Percentiles rank a stretch among this genome's conserved stretches.
phyloP scores from a whole-genome alignment of 2,329 filamentous ascomycete genomes.

The Pyricularia grisea region DNA sequence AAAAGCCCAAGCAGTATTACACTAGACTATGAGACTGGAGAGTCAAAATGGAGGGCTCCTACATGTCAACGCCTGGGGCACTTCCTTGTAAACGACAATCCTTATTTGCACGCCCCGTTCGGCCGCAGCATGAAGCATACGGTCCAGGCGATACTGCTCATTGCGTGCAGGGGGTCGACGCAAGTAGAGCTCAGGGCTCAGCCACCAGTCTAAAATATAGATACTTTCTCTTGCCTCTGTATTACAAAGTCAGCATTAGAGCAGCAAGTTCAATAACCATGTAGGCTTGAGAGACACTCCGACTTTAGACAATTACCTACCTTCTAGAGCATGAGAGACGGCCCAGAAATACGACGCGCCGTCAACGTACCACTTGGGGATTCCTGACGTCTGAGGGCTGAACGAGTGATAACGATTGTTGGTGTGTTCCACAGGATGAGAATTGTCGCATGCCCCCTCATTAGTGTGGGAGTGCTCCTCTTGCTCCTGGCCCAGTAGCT shows the following conservation, averaged over 20 bases:
- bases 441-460: conserved; percentile 25
- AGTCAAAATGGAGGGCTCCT: conserved; percentile 22
- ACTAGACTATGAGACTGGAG: background rate
- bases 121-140: conserved; percentile 72
- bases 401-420: conserved; percentile 57
- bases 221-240: conserved; percentile 63
- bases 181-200: conserved; percentile 81
- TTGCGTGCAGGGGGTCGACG: conserved; percentile 73
- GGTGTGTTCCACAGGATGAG: conserved; percentile 31
- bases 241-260: background rate
- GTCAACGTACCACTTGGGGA: conserved; percentile 84
- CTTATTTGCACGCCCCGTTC: conserved; percentile 77
- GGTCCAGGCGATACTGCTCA: conserved; percentile 75
- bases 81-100: conserved; percentile 89
- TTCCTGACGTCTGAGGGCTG: conserved; percentile 60
- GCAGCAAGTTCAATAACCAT: too few relatives aligned
- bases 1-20: background rate
- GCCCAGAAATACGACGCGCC: conserved; percentile 81
- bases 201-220: conserved; percentile 86
- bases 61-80: conserved; percentile 71
- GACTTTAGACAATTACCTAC: conserved; percentile 19
- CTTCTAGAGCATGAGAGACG: conserved; percentile 67
- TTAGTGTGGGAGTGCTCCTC: conserved; percentile 33
- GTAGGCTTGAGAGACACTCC: too few relatives aligned
- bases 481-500: conserved; percentile 27